These are phyloP conservation scores for Calonectria hongkongensis DNA, from an alignment of 2,329 filamentous ascomycete species.

Conservation along the genomic window DNA sequence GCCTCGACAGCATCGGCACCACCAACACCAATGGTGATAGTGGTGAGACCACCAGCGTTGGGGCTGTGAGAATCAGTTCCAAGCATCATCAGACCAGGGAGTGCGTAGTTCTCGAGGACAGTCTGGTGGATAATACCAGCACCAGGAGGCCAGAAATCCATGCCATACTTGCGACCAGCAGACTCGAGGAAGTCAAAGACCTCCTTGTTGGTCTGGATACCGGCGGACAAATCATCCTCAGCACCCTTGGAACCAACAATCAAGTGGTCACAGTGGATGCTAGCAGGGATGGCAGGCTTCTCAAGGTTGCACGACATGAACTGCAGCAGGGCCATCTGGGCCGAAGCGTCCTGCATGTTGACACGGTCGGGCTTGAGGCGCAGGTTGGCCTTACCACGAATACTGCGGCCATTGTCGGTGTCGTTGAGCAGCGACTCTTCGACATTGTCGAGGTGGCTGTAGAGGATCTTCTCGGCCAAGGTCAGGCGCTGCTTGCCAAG, in stretches of 20 bases:
- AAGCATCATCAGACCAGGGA: conserved; percentile 99
- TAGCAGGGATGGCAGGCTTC: conserved; percentile 93
- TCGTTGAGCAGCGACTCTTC: conserved; percentile 90
- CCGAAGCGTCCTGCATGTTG: conserved; percentile 99
- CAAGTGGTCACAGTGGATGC: conserved; percentile 99
- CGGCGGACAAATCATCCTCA: conserved; percentile 87
- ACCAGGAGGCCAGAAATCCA: conserved; percentile 96
- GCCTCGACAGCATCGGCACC: conserved; percentile 98
- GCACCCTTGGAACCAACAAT: conserved; percentile 96
- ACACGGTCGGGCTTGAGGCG: conserved; percentile 98
- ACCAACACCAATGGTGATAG: conserved; percentile 96
- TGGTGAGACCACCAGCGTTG: conserved; percentile 95
- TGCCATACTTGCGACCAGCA: conserved; percentile 91
- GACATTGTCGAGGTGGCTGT: conserved; percentile 92
- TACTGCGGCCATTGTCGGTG: conserved; percentile 88
- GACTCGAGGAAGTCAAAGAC: conserved; percentile 98
- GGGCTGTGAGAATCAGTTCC: conserved; percentile 98
- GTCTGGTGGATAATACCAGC: conserved; percentile 98
- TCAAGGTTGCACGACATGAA: conserved; percentile 98
- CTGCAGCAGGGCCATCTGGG: conserved; percentile 98
- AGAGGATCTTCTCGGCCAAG: conserved; percentile 97
- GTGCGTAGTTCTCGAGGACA: conserved; percentile 96
- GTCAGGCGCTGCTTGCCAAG: conserved; percentile 83
- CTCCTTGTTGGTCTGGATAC: conserved; percentile 94
- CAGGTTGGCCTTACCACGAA: conserved; percentile 92